Conservation (phyloP, 495 filamentous ascomycete species). For the Xylaria nigripes region DNA sequence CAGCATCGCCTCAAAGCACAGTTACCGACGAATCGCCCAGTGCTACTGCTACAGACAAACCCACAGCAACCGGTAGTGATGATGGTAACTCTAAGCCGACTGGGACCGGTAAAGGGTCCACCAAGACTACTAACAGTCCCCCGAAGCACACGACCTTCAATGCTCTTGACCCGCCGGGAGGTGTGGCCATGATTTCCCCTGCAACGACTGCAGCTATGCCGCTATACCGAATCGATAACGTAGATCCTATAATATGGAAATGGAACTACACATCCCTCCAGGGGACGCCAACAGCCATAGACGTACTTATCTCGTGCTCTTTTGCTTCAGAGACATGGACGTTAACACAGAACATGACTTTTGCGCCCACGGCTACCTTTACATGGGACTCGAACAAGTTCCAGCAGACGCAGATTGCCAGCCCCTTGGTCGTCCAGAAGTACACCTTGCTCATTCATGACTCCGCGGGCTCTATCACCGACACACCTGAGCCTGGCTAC, state of each 20-base stretch:
- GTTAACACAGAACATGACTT: constrained; percentile 48
- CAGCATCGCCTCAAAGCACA: constrained; percentile 10
- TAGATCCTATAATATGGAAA: constrained; percentile 69
- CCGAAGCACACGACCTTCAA: constrained; percentile 44
- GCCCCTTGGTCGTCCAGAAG: constrained; percentile 57
- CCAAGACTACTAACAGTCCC: constrained; percentile 30
- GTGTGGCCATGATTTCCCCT: constrained; percentile 77
- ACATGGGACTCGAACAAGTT: constrained; percentile 77
- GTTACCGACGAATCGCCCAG: constrained; percentile 2
- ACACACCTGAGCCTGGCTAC: constrained; percentile 61
- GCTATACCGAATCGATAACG: constrained; percentile 84
- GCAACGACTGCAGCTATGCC: constrained; percentile 46
- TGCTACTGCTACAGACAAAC: neutral
- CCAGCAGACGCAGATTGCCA: constrained; percentile 48
- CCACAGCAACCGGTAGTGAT: constrained; percentile 4
- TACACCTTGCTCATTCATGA: constrained; percentile 87
- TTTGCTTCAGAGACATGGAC: constrained; percentile 37
- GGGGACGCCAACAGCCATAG: constrained; percentile 66
- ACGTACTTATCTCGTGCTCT: constrained; percentile 75
- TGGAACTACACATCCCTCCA: constrained; percentile 95
- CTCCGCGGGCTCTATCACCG: constrained; percentile 51
- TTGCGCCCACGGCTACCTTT: constrained; percentile 31
- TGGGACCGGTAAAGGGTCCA: constrained; percentile 21
- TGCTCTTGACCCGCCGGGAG: constrained; percentile 57
- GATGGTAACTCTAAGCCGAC: constrained; percentile 11